phyloP scores from a whole-genome alignment of 1,284 basidiomycete genomes.

The Fomes fomentarius region DNA sequence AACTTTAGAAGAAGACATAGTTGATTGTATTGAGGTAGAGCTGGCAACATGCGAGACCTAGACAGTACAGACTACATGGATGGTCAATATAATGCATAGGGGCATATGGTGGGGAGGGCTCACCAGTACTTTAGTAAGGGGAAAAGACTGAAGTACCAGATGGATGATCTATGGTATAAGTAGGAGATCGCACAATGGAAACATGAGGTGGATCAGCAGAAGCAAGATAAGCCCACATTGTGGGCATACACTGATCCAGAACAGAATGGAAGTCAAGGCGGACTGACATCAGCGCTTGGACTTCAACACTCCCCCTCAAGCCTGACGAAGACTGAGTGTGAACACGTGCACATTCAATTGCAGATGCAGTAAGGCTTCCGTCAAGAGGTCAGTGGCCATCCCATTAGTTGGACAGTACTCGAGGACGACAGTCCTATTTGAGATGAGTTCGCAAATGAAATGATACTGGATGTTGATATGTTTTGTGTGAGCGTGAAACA shows the following conservation, averaged over 20 bases:
- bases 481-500: conserved; percentile 35
- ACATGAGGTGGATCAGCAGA: background rate
- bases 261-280: no score
- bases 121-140: background rate
- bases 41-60: no score
- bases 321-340: background rate
- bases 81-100: no score
- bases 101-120: background rate
- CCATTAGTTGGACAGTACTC: conserved; percentile 26
- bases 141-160: background rate
- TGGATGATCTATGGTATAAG: background rate
- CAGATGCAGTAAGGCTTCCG: conserved; percentile 29
- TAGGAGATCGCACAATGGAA: background rate
- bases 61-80: background rate
- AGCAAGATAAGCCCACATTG: background rate
- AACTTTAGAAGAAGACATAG: conserved; percentile 1
- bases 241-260: background rate
- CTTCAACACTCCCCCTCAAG: conserved; percentile 7
- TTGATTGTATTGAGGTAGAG: no score
- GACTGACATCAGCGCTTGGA: background rate
- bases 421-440: conserved; percentile 15
- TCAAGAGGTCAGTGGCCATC: conserved; percentile 35
- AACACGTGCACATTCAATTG: background rate
- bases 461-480: conserved; percentile 43
- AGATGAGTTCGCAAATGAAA: conserved; percentile 35